Evolutionary conservation across 768 basidiomycete species (phyloP), one percentile per base, ranked within the genome.

Genomic region (Rossbeevera mucosa): DNA sequence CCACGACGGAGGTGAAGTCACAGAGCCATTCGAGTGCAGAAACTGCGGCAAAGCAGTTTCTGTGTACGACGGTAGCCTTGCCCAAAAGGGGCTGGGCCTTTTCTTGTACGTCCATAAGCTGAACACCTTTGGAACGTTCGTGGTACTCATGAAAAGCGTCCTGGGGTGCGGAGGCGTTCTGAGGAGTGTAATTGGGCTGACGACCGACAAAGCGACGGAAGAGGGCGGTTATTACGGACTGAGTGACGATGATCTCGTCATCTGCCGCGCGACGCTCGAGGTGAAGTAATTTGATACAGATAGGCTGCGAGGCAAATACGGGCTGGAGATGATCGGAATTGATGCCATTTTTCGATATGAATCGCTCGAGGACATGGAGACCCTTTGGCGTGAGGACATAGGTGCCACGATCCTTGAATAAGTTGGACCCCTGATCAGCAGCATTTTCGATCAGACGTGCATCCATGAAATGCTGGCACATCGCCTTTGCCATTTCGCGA

Each of bases 401-500:
- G 53, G 97, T 88, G 54, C 95, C 95, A 48, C 96, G 88, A 62
- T 99, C 96, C 74, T 97, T 97, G 86, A 99, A 99, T 36, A 90
- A 79, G 61, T 87, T 86, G 14, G 88, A 88, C 21, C 80, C 77
- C 29, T 88, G 87, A 72, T 99, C 96, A 16, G 91, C 83, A 14
- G 93, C 95, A 67, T 97, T 97, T 73, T 97, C 94, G 59, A 98
- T 94, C 56, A 98, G 79, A 58, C 94, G 91, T 52, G 96, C 94
- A 60, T 98, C 96, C 92, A 99, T 96, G 67, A 98, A 98, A 68
- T 98, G 94, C 72, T 99, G 96, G 74, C 92, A 91, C 87, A 99
- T 98, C 29, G 92, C 93, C 75, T 97, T 98, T 57, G 96, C 96
- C 91, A 99, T 98, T 42, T 99, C 96, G 61, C 96, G 88, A 60